Conservation (phyloP, 1,139 yeast genomes). For the Sugiyamaella xylanicola region DNA sequence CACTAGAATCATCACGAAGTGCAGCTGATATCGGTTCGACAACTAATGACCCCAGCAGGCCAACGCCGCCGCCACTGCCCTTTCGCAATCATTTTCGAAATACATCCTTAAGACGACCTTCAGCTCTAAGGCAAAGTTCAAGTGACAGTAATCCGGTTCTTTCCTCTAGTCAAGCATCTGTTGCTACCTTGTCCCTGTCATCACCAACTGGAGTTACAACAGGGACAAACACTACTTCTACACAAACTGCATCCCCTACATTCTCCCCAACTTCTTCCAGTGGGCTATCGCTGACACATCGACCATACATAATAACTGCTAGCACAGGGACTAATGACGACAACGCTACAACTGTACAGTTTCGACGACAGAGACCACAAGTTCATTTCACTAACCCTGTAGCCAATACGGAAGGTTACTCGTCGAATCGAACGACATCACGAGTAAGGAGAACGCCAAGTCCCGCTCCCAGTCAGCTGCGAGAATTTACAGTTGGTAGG, state of each 20-base stretch:
- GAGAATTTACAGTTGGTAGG: background rate
- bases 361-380: conserved; percentile 24
- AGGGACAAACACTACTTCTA: no score
- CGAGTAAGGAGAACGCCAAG: conserved; percentile 9
- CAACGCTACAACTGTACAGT: conserved; percentile 5
- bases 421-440: background rate
- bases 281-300: background rate
- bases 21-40: no score
- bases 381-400: conserved; percentile 30
- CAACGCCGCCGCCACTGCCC: background rate
- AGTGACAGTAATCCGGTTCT: no score
- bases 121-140: background rate
- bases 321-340: conserved; percentile 5
- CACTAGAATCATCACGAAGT: background rate
- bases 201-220: no score
- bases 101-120: background rate
- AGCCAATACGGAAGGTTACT: conserved; percentile 18
- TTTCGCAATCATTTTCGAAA: background rate
- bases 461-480: conserved; percentile 8
- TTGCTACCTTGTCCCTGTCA: no score
- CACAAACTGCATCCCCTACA: background rate
- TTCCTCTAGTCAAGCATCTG: no score
- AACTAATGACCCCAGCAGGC: background rate
- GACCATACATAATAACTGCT: conserved; percentile 14
- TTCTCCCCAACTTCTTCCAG: background rate